phyloP scores from a whole-genome alignment of 257 asterid genomes.

The Solanum paucissectum region DNA sequence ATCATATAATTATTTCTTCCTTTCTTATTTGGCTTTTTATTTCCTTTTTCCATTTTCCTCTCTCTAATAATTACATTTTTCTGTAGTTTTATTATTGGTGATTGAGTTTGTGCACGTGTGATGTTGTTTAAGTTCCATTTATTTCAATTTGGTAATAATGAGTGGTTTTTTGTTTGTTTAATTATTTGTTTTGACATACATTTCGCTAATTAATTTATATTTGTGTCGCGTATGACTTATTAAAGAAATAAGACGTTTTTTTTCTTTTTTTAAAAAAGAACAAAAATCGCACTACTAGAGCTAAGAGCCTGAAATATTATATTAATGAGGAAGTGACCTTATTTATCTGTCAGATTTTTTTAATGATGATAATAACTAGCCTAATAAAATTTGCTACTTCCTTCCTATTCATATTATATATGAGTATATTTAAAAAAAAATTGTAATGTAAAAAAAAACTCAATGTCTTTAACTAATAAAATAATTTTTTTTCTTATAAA shows the following conservation, averaged over 20 bases:
- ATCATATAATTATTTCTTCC: neutral
- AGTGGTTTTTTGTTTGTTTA: neutral
- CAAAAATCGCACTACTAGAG: no score
- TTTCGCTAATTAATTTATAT: neutral
- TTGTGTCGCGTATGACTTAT: neutral
- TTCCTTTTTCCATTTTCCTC: neutral
- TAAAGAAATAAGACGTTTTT: neutral
- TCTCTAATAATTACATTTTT: conserved; percentile 9
- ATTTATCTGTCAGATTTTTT: no score
- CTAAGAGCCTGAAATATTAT: no score
- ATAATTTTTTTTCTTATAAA: neutral
- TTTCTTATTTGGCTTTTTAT: neutral
- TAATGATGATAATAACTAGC: neutral
- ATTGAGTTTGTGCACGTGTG: conserved; percentile 22
- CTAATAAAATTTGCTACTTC: neutral
- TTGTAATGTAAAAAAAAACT: no score
- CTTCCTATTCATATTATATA: neutral
- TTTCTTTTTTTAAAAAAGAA: no score
- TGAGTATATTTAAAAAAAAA: neutral
- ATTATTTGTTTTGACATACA: neutral
- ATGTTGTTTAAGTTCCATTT: conserved; percentile 11
- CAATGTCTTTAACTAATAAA: neutral
- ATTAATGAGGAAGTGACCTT: no score
- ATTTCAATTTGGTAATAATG: neutral
- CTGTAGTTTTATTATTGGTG: neutral